Conservation (phyloP, 2,329 filamentous ascomycete genomes). For the Fusarium ambrosium region DNA sequence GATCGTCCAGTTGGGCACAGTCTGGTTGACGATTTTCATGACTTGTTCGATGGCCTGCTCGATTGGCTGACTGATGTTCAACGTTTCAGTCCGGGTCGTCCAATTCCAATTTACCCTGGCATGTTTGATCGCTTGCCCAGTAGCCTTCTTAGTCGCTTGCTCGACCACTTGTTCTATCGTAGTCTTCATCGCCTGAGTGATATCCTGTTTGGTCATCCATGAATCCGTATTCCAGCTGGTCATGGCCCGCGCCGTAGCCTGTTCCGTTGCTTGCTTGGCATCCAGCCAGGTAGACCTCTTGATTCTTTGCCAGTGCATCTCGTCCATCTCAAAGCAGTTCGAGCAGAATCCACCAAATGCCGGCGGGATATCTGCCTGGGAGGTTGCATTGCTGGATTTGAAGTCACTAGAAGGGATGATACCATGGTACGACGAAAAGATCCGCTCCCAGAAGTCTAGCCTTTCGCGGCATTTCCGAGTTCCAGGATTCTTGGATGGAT, state of each 20-base stretch:
- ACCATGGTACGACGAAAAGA: not conserved
- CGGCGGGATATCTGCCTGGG: not conserved
- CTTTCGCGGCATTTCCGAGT: not conserved
- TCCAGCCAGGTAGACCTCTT: not conserved
- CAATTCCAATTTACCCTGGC: not conserved
- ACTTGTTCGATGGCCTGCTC: not conserved
- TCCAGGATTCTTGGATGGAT: not conserved
- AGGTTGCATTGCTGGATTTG: accelerated
- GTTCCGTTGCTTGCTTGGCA: not conserved
- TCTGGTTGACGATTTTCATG: not conserved
- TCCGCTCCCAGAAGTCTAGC: not conserved
- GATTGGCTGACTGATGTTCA: not conserved
- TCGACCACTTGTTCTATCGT: not conserved
- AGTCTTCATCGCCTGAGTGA: not conserved
- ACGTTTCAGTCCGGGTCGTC: not conserved
- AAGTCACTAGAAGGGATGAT: not conserved
- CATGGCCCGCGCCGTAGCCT: not conserved
- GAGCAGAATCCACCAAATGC: not conserved
- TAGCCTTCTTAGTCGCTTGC: not conserved
- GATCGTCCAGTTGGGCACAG: not conserved
- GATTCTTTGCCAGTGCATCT: not conserved
- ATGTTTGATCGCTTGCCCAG: not conserved
- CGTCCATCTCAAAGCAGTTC: not conserved
- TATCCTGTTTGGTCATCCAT: not conserved
- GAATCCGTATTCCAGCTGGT: not conserved